Percentiles rank a stretch among this genome's conserved stretches.
Conservation (phyloP, 164 flowering plant genomes). For the Litsea cubeba region DNA sequence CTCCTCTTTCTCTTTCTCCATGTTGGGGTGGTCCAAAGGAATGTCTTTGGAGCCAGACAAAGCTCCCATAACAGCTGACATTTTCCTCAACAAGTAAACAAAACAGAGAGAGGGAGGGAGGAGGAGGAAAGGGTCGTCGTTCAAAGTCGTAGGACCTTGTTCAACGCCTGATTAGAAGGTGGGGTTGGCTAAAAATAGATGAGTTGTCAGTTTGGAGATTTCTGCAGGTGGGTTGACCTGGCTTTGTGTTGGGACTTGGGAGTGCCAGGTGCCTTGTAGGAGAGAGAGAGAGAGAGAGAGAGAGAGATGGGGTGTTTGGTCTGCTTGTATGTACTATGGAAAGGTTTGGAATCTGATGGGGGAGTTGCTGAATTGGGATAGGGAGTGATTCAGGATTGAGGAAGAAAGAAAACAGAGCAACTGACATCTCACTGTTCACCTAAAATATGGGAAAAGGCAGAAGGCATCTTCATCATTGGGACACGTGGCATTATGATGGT, state of each 20-base stretch:
- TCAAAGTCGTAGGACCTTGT: neutral
- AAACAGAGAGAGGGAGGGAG: neutral
- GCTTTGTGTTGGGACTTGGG: neutral
- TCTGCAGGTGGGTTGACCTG: neutral
- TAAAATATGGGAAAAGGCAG: no score
- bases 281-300: neutral
- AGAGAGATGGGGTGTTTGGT: neutral
- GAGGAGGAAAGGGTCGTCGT: neutral
- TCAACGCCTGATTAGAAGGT: neutral
- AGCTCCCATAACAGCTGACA: conserved; percentile 31
- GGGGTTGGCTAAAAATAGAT: neutral
- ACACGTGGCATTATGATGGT: no score
- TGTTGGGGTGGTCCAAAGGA: conserved; percentile 12
- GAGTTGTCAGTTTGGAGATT: neutral
- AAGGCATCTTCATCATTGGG: no score
- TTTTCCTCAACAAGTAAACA: conserved; percentile 4
- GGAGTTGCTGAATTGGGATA: no score
- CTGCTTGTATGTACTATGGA: no score
- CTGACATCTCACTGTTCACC: no score
- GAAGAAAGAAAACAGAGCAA: no score
- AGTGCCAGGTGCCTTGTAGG: neutral
- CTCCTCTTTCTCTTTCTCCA: conserved; percentile 22
- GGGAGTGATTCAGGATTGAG: no score
- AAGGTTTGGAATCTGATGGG: no score
- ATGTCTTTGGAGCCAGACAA: conserved; percentile 22